Percentiles rank a stretch among this genome's conserved stretches.
phyloP scores from a whole-genome alignment of 2,329 filamentous ascomycete genomes.

The Fusarium pseudoanthophilum region DNA sequence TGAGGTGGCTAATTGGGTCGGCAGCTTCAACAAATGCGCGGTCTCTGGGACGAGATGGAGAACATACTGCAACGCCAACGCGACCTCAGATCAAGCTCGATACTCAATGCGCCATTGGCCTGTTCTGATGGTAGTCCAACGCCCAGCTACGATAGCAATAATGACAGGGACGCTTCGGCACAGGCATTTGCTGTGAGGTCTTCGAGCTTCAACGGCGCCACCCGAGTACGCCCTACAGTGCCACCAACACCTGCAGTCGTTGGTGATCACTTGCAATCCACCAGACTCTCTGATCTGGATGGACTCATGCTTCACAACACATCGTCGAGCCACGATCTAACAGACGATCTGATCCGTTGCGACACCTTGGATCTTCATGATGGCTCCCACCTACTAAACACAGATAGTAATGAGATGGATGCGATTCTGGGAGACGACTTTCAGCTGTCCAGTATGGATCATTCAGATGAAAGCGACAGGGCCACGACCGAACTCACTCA shows the following conservation, averaged over 20 bases:
- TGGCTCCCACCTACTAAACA: neutral
- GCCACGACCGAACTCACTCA: neutral
- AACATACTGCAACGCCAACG: conserved; percentile 5
- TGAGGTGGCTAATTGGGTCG: neutral
- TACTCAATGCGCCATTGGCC: neutral
- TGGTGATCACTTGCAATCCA: neutral
- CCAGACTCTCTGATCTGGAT: neutral
- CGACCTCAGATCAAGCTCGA: neutral
- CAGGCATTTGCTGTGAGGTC: neutral
- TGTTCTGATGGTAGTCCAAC: neutral
- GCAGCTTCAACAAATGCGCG: neutral
- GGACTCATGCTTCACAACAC: neutral
- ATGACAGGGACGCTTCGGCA: neutral
- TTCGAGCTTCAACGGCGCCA: neutral
- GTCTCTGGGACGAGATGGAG: conserved; percentile 16
- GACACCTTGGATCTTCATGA: neutral
- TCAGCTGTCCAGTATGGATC: neutral
- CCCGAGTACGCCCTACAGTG: neutral
- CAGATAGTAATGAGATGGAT: neutral
- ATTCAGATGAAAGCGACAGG: neutral
- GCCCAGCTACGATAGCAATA: neutral
- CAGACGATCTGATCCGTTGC: neutral
- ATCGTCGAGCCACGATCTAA: neutral
- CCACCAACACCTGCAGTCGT: neutral
- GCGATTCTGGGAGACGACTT: neutral